phyloP scores from a whole-genome alignment of 2,329 filamentous ascomycete species.

The Zalaria sp. region DNA sequence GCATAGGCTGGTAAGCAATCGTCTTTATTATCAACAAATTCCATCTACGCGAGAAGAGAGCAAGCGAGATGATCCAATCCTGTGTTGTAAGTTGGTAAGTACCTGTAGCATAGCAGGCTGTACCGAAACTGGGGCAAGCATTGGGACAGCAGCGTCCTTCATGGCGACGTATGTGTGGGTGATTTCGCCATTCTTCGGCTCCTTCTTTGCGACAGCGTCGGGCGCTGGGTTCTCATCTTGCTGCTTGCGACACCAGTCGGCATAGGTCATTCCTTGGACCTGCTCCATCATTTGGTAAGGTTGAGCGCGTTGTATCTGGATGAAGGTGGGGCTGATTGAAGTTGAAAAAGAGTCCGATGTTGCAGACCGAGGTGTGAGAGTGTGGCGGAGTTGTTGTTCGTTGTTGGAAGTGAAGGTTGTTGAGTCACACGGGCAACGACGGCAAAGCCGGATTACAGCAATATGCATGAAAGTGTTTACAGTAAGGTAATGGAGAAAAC shows the following conservation, averaged over 20 bases:
- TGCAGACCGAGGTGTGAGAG: no score
- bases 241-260: constrained; percentile 3
- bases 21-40: no score
- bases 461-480: no score
- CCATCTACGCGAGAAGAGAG: no score
- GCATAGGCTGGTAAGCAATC: background rate
- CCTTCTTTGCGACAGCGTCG: constrained; percentile 1
- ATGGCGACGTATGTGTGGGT: constrained; percentile 5
- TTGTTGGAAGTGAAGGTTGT: background rate
- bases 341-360: no score
- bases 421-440: background rate
- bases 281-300: constrained; percentile 3
- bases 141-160: constrained; percentile 3
- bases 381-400: constrained; percentile 2
- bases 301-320: background rate
- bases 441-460: no score
- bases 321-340: background rate
- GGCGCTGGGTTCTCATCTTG: background rate
- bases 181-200: constrained; percentile 2
- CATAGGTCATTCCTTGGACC: constrained; percentile 2
- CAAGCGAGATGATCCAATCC: background rate
- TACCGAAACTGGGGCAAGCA: no score
- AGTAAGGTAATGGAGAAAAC: no score
- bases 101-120: background rate
- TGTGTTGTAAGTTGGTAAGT: background rate